Base-by-base conservation (phyloP, 1,284 basidiomycete species). In the Irpex rosettiformis region DNA sequence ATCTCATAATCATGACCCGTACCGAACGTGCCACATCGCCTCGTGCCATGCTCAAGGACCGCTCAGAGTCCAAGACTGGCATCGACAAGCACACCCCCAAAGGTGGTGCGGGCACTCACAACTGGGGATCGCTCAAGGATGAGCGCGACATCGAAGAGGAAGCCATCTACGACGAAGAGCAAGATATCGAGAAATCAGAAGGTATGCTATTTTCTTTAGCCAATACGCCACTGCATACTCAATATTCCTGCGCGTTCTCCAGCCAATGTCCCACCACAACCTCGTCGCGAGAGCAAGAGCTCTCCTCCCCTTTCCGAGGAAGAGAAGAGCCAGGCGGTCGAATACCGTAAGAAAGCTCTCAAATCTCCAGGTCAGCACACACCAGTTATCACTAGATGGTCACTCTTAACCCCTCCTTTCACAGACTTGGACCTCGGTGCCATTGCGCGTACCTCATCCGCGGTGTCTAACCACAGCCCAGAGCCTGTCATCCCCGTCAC, bases 381-480 rank as follows among this genome's bases (percentile, higher is more conserved):
- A 54, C 27, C 10, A 18, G 54, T 22, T 29, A 27, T 55, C 25
- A 51, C 28, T 30, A 43, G 27, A 42, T 33, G 22, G n/a, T 52
- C 59, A 29, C 56, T 56, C 11, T 61, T 47, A 13, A 51, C 52
- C 53, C 33, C 48, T 52, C 25, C 52, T 53, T 1, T 64, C 51
- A 10, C 61, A 83, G 82, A 77, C 66, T 73, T 91, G 58, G 89
- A 93, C 73, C 82, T 94, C 59, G 79, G 81, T 47, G 78, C 84
- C 57, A 94, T 94, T 66, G 92, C 92, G 25, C 87, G 90, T 65
- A 91, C 90, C 59, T 93, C 90, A 10, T 79, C 80, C 62, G 92
- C 86, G 21, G 84, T 89, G 40, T 85, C 87, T 51, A 75, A 78
- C 59, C 88, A 88, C 56, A 87, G 88, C 25, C 78, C 80, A 58